Evolutionary conservation across 1,284 basidiomycete genomes (phyloP).

Genomic region (Thelephora terrestris): DNA sequence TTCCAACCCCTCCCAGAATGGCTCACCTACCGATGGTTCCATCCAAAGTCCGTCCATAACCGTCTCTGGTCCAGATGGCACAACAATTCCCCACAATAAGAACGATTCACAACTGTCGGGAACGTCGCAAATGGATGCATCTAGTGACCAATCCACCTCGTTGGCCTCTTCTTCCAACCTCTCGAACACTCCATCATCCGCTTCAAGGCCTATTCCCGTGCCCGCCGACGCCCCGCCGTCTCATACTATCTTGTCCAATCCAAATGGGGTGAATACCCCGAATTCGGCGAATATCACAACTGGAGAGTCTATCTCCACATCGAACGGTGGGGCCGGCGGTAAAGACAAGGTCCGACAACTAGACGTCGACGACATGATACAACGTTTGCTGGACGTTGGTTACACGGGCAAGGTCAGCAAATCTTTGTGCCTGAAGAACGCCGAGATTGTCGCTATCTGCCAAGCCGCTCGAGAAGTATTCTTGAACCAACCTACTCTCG

Average conservation of each 20-base stretch:
- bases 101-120: slow-evolving; percentile 25
- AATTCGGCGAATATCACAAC: slow-evolving; percentile 35
- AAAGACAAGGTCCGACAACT: slow-evolving; percentile 53
- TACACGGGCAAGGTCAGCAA: slow-evolving; percentile 98
- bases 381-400: slow-evolving; percentile 90
- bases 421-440: slow-evolving; percentile 92
- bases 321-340: slow-evolving; percentile 21
- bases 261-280: slow-evolving; percentile 31
- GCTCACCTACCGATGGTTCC: slow-evolving; percentile 10
- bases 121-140: slow-evolving; percentile 21
- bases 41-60: slow-evolving; percentile 34
- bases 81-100: slow-evolving; percentile 20
- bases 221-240: slow-evolving; percentile 71
- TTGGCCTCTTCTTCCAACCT: slow-evolving; percentile 18
- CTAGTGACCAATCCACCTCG: slow-evolving; percentile 21
- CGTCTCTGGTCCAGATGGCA: slow-evolving; percentile 41
- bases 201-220: slow-evolving; percentile 28
- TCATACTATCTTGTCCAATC: slow-evolving; percentile 63
- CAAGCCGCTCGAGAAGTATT: slow-evolving; percentile 96
- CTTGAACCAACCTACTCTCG: slow-evolving; percentile 92
- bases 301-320: slow-evolving; percentile 24
- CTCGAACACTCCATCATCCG: slow-evolving; percentile 20
- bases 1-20: slow-evolving; percentile 12
- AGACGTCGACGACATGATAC: slow-evolving; percentile 99
- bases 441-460: slow-evolving; percentile 93